Conservation (phyloP, 1,284 basidiomycete species). For the Fistulinella staudtii region DNA sequence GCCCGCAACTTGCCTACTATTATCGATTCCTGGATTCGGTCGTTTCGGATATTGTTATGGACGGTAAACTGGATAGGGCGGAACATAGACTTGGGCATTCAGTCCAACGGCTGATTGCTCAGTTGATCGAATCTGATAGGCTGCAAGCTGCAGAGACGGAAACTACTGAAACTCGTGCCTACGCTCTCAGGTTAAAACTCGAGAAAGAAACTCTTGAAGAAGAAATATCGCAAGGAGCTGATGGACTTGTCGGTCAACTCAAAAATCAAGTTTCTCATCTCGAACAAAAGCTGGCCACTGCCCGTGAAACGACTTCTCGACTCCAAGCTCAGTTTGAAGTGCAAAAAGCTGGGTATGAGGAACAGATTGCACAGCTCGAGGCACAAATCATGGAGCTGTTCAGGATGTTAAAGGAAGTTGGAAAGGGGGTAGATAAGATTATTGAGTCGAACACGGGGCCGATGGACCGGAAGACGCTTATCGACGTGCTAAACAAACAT, state of each 20-base stretch:
- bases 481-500: constrained; percentile 78
- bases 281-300: constrained; percentile 77
- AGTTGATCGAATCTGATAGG: constrained; percentile 90
- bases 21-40: constrained; percentile 94
- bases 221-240: constrained; percentile 76
- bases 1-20: constrained; percentile 78
- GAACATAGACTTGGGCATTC: constrained; percentile 86
- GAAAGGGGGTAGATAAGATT: constrained; percentile 72
- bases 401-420: constrained; percentile 84
- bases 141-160: constrained; percentile 80
- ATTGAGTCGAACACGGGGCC: constrained; percentile 56
- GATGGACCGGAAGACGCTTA: constrained; percentile 79
- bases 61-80: constrained; percentile 84
- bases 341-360: constrained; percentile 82
- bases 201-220: constrained; percentile 77
- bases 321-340: constrained; percentile 77
- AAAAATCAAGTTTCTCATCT: constrained; percentile 71
- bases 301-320: constrained; percentile 74
- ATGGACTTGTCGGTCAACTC: constrained; percentile 81
- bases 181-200: constrained; percentile 60
- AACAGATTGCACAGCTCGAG: constrained; percentile 85
- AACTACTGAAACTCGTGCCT: constrained; percentile 62
- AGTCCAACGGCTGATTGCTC: constrained; percentile 84
- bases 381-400: constrained; percentile 92
- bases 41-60: constrained; percentile 89